Conservation (phyloP, 768 basidiomycete genomes). For the Russula sp. region DNA sequence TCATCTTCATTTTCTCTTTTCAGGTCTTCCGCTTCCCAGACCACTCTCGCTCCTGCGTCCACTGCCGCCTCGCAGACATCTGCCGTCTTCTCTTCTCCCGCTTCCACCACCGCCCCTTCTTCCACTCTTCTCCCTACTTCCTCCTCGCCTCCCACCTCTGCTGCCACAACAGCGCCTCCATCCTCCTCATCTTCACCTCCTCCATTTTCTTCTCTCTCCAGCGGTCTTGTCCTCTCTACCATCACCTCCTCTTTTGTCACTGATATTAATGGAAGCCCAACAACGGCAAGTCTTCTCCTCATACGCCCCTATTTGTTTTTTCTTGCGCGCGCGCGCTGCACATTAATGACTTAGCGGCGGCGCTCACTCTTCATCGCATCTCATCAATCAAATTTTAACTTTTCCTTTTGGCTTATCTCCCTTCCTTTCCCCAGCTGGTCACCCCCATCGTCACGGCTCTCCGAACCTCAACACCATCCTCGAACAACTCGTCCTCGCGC, state of each 20-base stretch:
- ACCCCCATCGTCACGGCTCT: slow-evolving; percentile 18
- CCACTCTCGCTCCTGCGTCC: background rate
- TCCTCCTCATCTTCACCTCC: background rate
- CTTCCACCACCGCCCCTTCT: background rate
- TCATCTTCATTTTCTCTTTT: background rate
- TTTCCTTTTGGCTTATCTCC: background rate
- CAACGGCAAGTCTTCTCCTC: slow-evolving; percentile 12
- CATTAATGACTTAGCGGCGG: background rate
- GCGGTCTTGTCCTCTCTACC: slow-evolving; percentile 9
- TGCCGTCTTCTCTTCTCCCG: background rate
- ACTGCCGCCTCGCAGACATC: background rate
- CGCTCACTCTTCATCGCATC: background rate
- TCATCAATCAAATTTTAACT: background rate
- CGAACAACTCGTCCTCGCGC: background rate
- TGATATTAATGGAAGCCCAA: slow-evolving; percentile 12
- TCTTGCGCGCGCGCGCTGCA: background rate
- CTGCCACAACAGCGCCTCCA: background rate
- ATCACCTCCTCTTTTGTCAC: slow-evolving; percentile 11
- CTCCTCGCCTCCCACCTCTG: background rate
- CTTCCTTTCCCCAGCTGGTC: background rate
- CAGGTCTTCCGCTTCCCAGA: background rate
- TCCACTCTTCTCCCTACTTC: background rate
- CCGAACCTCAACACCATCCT: background rate
- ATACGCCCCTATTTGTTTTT: background rate
- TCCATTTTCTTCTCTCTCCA: background rate